Percentiles rank a stretch among this genome's conserved stretches.
These are phyloP conservation scores for Ogataea chonburiensis DNA, from an alignment of 805 yeast genomes.

Conservation along the genomic window DNA sequence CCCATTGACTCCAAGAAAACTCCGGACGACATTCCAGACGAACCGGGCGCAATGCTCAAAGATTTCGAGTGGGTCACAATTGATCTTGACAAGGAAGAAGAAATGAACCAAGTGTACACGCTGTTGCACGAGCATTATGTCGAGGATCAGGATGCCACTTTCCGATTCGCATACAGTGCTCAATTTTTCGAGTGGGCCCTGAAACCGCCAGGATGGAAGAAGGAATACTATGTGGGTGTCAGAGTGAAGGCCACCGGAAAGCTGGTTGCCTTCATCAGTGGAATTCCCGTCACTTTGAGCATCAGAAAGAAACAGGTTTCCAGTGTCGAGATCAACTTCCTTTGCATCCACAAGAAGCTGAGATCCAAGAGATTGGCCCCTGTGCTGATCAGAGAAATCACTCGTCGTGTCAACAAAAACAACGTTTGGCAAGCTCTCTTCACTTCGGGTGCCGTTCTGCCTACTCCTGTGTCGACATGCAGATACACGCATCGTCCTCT, in stretches of 20 bases:
- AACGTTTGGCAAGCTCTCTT: slow-evolving; percentile 95
- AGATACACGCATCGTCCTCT: slow-evolving; percentile 92
- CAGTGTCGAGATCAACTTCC: slow-evolving; percentile 87
- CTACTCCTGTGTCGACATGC: slow-evolving; percentile 87
- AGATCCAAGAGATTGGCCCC: slow-evolving; percentile 95
- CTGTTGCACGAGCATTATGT: slow-evolving; percentile 87
- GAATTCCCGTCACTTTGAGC: slow-evolving; percentile 71
- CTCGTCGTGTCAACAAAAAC: slow-evolving; percentile 81
- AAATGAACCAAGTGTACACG: slow-evolving; percentile 75
- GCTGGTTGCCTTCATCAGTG: slow-evolving; percentile 89
- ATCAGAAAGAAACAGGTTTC: slow-evolving; percentile 50
- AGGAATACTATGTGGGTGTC: slow-evolving; percentile 92
- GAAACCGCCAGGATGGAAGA: slow-evolving; percentile 87
- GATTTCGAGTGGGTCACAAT: slow-evolving; percentile 90
- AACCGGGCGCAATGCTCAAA: slow-evolving; percentile 66
- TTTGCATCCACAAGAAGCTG: slow-evolving; percentile 91
- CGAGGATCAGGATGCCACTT: slow-evolving; percentile 89
- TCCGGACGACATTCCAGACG: slow-evolving; percentile 67
- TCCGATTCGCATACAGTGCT: slow-evolving; percentile 84
- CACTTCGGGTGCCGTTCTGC: slow-evolving; percentile 89
- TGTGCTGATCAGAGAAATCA: slow-evolving; percentile 87
- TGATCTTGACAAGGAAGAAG: slow-evolving; percentile 53
- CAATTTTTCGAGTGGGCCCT: slow-evolving; percentile 90
- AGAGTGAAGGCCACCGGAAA: slow-evolving; percentile 74
- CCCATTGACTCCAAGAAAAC: slow-evolving; percentile 72